Base-by-base conservation (phyloP, 2,329 filamentous ascomycete genomes). In the Rachicladosporium sp. region DNA sequence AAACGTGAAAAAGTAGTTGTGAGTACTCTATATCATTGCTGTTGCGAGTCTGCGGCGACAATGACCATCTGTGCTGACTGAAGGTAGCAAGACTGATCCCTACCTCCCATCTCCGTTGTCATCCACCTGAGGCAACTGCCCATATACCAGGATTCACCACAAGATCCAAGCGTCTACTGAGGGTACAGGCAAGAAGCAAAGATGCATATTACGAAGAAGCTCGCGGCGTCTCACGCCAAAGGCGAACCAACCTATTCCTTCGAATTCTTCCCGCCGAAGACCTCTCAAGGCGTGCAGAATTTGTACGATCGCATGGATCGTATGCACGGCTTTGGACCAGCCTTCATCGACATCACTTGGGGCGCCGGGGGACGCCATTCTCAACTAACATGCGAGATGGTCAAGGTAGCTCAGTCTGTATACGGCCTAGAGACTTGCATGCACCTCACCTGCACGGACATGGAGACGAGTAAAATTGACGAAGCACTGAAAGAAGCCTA, bases 281-380 rank as follows among this genome's bases (percentile, higher is more conserved):
- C 91, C 6, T 82, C 85, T 8, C 85, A 91, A 67, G 91, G 91
- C 72, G 89, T 98, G 9, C 91, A 98, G 68, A 98, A 98, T 63
- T 79, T 98, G 43, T 98, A 98, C 71, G 91, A 98, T 54, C 85
- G 91, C 52, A 96, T 98, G 84, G 91, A 98, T 66, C 87, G 88
- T 65, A 98, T 98, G 91, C 87, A 94, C 64, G 77, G 81, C 55
- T 76, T 93, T 47, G 91, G 87, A 2, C 91, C 89, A 47, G 82
- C 88, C 56, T 98, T 98, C 69, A 87, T 98, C 61, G 91, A 98
- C 64, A 82, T 98, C 56, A 98, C 91, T 46, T 98, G 91, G 91
- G 93, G 93, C 47, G 91, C 91, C 38, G 91, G 91, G 51, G 91
- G 91, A 35, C 80, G 83, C 50, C 77, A 91, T 51, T 91, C 89